Evolutionary conservation across 139 green algal species (phyloP).

Genomic region (Choricystis sp.): DNA sequence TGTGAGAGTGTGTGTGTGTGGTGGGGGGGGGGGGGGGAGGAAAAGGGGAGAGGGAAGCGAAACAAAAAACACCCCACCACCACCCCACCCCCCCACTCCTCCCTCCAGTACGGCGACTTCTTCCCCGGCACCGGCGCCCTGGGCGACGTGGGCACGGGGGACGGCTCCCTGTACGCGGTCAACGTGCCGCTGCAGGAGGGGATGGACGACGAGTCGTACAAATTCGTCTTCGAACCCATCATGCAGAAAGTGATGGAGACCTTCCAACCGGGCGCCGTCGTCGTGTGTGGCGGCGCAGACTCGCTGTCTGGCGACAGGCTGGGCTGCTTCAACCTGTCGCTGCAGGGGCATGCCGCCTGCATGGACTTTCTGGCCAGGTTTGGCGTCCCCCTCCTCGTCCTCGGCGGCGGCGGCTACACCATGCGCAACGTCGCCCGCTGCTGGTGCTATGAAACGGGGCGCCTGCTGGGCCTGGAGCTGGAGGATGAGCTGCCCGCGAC

Average conservation of each 20-base stretch:
- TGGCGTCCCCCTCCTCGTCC: constrained; percentile 84
- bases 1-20: no score
- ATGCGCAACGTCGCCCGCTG: constrained; percentile 96
- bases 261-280: constrained; percentile 88
- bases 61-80: constrained; percentile 3
- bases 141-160: constrained; percentile 53
- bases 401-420: constrained; percentile 93
- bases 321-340: constrained; percentile 96
- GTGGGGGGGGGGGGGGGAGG: no score
- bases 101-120: constrained; percentile 98
- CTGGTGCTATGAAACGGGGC: constrained; percentile 95
- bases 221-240: constrained; percentile 81
- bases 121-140: constrained; percentile 87
- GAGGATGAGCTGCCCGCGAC: constrained; percentile 38
- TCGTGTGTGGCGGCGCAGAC: constrained; percentile 93
- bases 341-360: constrained; percentile 81
- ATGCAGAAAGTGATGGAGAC: constrained; percentile 92
- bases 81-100: constrained; percentile 59
- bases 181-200: constrained; percentile 92
- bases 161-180: constrained; percentile 75
- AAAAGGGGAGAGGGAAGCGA: no score
- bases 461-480: constrained; percentile 65
- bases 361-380: constrained; percentile 89
- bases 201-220: constrained; percentile 92
- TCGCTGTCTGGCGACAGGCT: constrained; percentile 86